A percentile compares a stretch with the other conserved stretches of the same genome.
Conservation (phyloP, 2,329 filamentous ascomycete genomes). For the Aspergillus terreus region DNA sequence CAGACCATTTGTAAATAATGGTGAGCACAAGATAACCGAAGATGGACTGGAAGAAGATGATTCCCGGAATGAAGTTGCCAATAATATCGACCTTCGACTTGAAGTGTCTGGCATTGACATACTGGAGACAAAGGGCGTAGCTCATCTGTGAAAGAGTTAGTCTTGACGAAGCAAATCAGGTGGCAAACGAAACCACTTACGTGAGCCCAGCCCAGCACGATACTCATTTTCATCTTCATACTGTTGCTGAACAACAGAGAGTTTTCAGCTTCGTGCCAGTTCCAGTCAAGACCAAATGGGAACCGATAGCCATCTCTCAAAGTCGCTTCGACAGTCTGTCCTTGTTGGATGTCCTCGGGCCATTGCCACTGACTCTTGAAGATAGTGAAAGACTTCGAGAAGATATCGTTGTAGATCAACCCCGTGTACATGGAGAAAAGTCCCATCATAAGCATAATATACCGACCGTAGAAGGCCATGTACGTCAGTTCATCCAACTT, state of each 20-base stretch:
- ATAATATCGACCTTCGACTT: constrained; percentile 92
- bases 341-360: constrained; percentile 64
- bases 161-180: not conserved
- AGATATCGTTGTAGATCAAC: constrained; percentile 95
- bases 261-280: constrained; percentile 95
- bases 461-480: constrained; percentile 98
- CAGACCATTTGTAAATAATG: constrained; percentile 95
- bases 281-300: constrained; percentile 92
- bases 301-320: constrained; percentile 78
- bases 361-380: constrained; percentile 91
- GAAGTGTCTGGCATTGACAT: constrained; percentile 92
- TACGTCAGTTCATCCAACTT: constrained; percentile 96
- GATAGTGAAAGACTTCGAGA: constrained; percentile 86
- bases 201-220: constrained; percentile 93
- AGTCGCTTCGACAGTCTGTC: constrained; percentile 61
- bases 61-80: constrained; percentile 94
- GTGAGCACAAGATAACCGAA: constrained; percentile 93
- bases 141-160: constrained; percentile 64
- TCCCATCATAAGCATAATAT: constrained; percentile 98
- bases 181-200: constrained; percentile 30
- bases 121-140: constrained; percentile 89
- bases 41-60: constrained; percentile 99
- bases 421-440: constrained; percentile 96
- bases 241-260: constrained; percentile 94
- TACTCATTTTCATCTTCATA: constrained; percentile 99